Evolutionary conservation across 331 rosid species (phyloP).

Genomic region (Pyrus hybrid): DNA sequence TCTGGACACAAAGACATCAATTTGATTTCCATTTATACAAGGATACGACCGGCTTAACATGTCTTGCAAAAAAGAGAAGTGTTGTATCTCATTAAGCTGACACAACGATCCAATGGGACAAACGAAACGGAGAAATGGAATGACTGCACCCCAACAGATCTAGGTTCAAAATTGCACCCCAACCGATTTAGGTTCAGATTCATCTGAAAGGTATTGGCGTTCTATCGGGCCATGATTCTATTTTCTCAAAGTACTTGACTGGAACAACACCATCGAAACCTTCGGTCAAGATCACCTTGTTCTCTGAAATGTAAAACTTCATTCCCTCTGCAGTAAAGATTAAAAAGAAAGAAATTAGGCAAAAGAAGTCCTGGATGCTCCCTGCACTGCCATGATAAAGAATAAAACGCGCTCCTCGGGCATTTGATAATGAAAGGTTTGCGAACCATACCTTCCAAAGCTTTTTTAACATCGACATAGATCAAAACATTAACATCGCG

Average conservation of each 20-base stretch:
- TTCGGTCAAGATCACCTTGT: constrained; percentile 79
- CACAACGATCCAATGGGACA: no score
- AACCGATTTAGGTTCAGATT: constrained; percentile 6
- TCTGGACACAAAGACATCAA: not conserved
- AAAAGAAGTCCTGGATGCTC: not conserved
- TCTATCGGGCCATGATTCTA: constrained; percentile 75
- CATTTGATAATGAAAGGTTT: not conserved
- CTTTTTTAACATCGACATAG: constrained; percentile 63
- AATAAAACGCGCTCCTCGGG: not conserved
- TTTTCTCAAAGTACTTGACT: constrained; percentile 59
- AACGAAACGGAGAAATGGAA: not conserved
- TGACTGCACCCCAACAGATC: not conserved
- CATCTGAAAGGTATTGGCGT: constrained; percentile 29
- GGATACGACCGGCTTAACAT: not conserved
- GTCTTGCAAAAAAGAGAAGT: not conserved
- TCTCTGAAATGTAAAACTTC: constrained; percentile 84
- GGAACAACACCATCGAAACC: constrained; percentile 84
- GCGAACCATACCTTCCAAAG: constrained; percentile 54
- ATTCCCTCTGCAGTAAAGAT: constrained; percentile 55
- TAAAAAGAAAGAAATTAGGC: no score
- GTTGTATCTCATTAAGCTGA: no score
- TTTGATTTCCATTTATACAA: not conserved
- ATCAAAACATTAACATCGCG: constrained; percentile 65
- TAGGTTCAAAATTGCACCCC: no score
- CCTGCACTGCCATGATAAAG: no score